phyloP scores from a whole-genome alignment of 1,284 basidiomycete genomes.

The Cryptococcus floricola region DNA sequence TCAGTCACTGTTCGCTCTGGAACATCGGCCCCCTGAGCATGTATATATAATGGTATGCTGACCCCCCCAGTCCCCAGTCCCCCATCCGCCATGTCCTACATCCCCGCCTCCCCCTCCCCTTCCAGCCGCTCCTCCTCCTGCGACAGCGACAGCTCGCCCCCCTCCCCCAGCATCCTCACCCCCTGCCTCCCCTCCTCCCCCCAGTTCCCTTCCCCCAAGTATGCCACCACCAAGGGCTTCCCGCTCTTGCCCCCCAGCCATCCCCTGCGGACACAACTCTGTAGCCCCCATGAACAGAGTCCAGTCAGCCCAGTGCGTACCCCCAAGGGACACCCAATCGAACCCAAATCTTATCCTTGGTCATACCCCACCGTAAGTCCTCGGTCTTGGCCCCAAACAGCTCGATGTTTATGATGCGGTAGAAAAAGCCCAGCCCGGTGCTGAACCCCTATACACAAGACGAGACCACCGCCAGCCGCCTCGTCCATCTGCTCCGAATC shows the following conservation, averaged over 20 bases:
- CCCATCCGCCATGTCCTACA: neutral
- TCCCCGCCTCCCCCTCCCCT: too few relatives aligned
- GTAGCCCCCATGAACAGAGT: neutral
- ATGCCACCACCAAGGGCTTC: slow-evolving; percentile 10
- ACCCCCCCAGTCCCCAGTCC: neutral
- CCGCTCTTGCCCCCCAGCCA: slow-evolving; percentile 29
- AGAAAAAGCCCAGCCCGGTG: too few relatives aligned
- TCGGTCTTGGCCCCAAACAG: too few relatives aligned
- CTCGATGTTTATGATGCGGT: too few relatives aligned
- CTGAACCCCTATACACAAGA: too few relatives aligned
- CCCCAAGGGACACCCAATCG: slow-evolving; percentile 33
- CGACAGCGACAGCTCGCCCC: slow-evolving; percentile 10
- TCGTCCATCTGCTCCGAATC: slow-evolving; percentile 30
- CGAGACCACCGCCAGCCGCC: neutral
- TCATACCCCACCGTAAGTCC: slow-evolving; percentile 14
- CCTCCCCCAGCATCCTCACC: neutral
- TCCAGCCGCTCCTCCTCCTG: neutral
- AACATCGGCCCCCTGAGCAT: too few relatives aligned
- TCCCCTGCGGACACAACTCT: slow-evolving; percentile 24
- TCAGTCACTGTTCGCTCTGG: too few relatives aligned
- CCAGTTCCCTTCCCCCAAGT: neutral
- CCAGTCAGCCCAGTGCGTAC: slow-evolving; percentile 19
- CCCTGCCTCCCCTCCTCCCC: neutral
- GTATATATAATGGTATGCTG: neutral
- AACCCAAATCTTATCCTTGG: slow-evolving; percentile 6